Conservation (phyloP, 371 early-diverging fungal species). For the Apophysomyces trapeziformis region DNA sequence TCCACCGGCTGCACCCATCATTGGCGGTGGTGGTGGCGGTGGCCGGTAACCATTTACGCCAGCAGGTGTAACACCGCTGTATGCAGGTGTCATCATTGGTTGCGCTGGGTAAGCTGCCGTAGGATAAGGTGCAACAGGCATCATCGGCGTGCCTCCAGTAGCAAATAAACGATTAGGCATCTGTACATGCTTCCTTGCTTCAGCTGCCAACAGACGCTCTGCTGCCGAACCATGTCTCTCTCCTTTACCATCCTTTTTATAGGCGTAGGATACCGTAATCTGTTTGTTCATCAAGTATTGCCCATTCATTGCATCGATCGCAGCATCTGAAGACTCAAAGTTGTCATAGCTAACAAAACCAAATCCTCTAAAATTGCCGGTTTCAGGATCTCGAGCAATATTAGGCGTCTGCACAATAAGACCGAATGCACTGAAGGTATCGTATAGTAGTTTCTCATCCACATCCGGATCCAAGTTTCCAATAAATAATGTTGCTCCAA, state of each 20-base stretch:
- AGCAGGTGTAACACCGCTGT: conserved; percentile 9
- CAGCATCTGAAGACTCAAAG: conserved; percentile 96
- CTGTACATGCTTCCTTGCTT: conserved; percentile 80
- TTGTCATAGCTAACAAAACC: conserved; percentile 94
- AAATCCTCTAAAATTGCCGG: conserved; percentile 90
- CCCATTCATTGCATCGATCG: conserved; percentile 97
- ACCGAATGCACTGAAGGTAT: conserved; percentile 97
- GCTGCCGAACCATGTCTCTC: conserved; percentile 97
- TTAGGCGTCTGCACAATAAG: conserved; percentile 86
- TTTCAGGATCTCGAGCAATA: conserved; percentile 89
- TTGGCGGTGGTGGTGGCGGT: conserved; percentile 23
- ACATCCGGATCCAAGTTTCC: conserved; percentile 94
- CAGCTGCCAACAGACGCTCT: conserved; percentile 94
- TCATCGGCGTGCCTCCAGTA: conserved; percentile 51
- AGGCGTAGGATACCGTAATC: conserved; percentile 91
- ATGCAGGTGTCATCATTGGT: conserved; percentile 4
- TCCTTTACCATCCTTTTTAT: conserved; percentile 98
- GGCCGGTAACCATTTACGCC: conserved; percentile 8
- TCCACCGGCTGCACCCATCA: conserved; percentile 23
- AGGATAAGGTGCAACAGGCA: conserved; percentile 24
- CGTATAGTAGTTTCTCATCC: conserved; percentile 94
- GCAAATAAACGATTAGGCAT: conserved; percentile 76
- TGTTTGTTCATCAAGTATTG: conserved; percentile 94
- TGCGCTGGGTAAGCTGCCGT: conserved; percentile 16
- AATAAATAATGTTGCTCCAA: conserved; percentile 96